Conservation (phyloP, 495 filamentous ascomycete species). For the Stereocaulon alpinum region DNA sequence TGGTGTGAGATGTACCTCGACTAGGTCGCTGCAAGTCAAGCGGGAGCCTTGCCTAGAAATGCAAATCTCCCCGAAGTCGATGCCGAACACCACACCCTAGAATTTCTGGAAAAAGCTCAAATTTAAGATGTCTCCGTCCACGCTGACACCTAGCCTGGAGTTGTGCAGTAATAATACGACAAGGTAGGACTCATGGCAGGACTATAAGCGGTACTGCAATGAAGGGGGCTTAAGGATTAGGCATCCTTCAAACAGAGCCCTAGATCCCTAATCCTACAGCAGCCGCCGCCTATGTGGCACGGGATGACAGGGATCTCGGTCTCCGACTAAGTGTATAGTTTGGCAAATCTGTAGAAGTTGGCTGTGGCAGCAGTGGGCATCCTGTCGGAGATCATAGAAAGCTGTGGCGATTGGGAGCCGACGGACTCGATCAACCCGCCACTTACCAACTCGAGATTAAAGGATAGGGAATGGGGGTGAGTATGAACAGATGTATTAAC, state of each 20-base stretch:
- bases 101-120: not conserved
- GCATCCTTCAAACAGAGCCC: not conserved
- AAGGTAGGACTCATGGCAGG: not conserved
- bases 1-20: not conserved
- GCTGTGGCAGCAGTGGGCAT: not conserved
- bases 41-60: not conserved
- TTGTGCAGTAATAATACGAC: not conserved
- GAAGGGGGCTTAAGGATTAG: not conserved
- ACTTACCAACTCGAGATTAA: no score
- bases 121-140: not conserved
- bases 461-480: no score
- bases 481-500: not conserved
- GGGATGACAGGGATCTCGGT: not conserved
- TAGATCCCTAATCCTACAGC: not conserved
- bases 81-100: not conserved
- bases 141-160: not conserved
- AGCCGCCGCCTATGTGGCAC: slow-evolving; percentile 1
- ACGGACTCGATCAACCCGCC: not conserved
- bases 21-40: not conserved
- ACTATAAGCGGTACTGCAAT: not conserved
- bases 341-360: not conserved
- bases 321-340: not conserved
- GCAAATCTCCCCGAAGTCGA: not conserved
- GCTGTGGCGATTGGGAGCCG: not conserved
- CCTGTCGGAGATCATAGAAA: not conserved